Evolutionary conservation across 176 grass and related monocot genomes (phyloP), one percentile per base, ranked within the genome.

Genomic region (Paspalum vaginatum): DNA sequence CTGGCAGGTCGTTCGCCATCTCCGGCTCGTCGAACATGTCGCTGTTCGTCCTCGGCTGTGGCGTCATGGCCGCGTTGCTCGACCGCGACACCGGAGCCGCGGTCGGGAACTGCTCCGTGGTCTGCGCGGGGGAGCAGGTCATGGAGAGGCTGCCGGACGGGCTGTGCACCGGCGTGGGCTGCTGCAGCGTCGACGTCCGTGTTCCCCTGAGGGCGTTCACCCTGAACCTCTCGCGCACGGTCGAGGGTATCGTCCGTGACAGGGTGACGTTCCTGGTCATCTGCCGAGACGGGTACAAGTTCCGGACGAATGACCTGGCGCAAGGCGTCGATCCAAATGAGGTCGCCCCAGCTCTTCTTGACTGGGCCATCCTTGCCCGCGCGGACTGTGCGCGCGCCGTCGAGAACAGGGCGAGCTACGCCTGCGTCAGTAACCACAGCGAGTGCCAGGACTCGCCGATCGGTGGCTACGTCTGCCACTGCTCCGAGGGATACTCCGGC

Each of bases 331-430:
- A 65, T 21, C 21, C 7, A 7, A 22, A 21, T 22, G 27, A 9
- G 39, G 22, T 67, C 8, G 48, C 61, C 54, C 81, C 81, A 10
- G 61, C 49, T 56, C 38, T 16, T 39, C 61, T 83, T 24, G 51
- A 45, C 45, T 70, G 68, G 45, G 45, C 44, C 7, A 70, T 70
- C 44, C 68, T 45, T 16, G 22, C 17, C 46, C 13, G 8, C 1
- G 13, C 68, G 13, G 11, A 70, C 14, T 70, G 68, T 4, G 21
- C 12, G 1, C 13, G 3, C 6, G 68, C 68, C 15, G 7, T 16
- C 13, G 45, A 2, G 45, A 13, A 70, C 7, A 27, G 24, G 4
- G 22, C 22, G 8, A 50, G 13, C 68, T 50, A 70, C 4, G 68
- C 68, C 7, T 70, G 68, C 24, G 22, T 70, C 44, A 48, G 44